Conservation (phyloP, 306 rosid genomes). For the Medicago arabica region DNA sequence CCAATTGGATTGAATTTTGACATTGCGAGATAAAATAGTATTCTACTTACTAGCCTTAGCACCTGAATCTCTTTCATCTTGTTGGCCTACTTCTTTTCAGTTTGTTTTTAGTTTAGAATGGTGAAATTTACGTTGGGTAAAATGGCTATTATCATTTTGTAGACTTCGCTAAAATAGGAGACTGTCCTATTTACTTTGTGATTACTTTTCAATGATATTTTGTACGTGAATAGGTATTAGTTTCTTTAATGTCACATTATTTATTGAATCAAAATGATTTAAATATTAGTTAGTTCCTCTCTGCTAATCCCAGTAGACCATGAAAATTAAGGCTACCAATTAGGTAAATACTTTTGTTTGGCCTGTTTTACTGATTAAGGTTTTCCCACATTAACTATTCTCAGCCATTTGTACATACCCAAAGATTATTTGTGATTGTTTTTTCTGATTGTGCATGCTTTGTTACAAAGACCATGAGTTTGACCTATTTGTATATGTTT, state of each 20-base stretch:
- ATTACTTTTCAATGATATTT: constrained; percentile 31
- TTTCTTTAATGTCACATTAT: constrained; percentile 18
- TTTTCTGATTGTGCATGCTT: constrained; percentile 9
- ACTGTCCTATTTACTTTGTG: constrained; percentile 8
- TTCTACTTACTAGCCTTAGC: constrained; percentile 6
- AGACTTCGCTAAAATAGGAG: constrained; percentile 26
- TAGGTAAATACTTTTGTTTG: neutral
- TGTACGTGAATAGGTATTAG: constrained; percentile 2
- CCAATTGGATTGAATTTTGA: constrained; percentile 16
- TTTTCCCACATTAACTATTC: neutral
- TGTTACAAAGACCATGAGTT: constrained; percentile 30
- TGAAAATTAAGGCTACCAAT: neutral
- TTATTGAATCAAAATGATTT: constrained; percentile 18
- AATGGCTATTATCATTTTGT: neutral
- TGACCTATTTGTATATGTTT: constrained; percentile 38
- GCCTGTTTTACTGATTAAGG: neutral
- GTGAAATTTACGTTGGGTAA: constrained; percentile 5
- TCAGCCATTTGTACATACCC: constrained; percentile 1
- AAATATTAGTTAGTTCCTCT: constrained; percentile 5
- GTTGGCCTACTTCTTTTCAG: constrained; percentile 9
- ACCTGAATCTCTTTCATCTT: neutral
- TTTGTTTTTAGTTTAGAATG: neutral
- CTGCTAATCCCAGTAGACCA: neutral
- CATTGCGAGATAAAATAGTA: constrained; percentile 20
- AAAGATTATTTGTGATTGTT: constrained; percentile 13